Base-by-base conservation (phyloP, 352 stramenopile genomes). In the Pythium brachiatum region DNA sequence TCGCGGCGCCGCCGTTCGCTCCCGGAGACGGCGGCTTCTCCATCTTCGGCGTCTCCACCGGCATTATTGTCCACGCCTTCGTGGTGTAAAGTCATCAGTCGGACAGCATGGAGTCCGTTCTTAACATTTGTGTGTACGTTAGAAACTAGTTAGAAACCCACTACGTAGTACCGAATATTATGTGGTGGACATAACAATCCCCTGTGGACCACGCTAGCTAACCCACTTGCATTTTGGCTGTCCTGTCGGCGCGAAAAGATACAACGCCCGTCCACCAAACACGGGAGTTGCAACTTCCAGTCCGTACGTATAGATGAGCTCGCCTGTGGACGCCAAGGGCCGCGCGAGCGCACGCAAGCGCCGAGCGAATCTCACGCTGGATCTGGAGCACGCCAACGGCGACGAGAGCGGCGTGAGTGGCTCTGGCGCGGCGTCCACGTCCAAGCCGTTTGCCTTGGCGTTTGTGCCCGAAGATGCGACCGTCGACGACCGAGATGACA, bases 351-450 rank as follows among this genome's bases (percentile, higher is more conserved):
- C 52, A 41, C 56, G 62, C 62, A 61, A 60, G 51, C 51, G 60
- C 31, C 60, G 51, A 52, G 51, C 48, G 32, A 64, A 61, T 32
- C 56, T 69, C 48, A 69, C 48, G 55, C 51, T 69, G 21, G 62
- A 69, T 11, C 62, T 69, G n/a, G 62, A 69, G 26, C 52, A 62
- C 31, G 55, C 43, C 39, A 61, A 64, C 32, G 46, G 51, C 62
- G 47, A 64, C 47, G 62, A 58, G 1, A 21, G 16, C 41, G 20
- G 41, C 41, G 41, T 48, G n/a, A n/a, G n/a, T n/a, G n/a, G n/a
- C 29, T 34, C 29, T 2, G 26, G 18, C n/a, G 56, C 27, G 11
- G 25, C 25, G 25, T 56, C 57, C n/a, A 21, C 21, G 23, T 29
- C 44, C 34, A 64, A 64, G 38, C 43, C 56, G 21, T n/a, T 39